phyloP scores from a whole-genome alignment of 164 flowering plant genomes.

The Piper longum region DNA sequence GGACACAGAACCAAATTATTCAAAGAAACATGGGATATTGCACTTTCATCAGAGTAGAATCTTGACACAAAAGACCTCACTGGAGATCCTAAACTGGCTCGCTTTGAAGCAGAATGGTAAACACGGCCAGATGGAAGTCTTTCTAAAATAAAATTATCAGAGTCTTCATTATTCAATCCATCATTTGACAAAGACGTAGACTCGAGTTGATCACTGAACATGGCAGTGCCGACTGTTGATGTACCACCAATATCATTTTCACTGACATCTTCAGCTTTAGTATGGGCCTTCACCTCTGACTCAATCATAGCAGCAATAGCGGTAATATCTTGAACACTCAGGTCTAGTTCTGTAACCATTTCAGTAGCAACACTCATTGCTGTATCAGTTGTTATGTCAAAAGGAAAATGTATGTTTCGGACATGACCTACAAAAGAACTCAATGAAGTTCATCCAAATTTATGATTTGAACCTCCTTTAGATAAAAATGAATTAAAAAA shows the following conservation, averaged over 20 bases:
- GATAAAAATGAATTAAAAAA: not conserved
- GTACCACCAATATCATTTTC: slow-evolving; percentile 17
- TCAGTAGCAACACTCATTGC: slow-evolving; percentile 84
- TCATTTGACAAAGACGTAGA: slow-evolving; percentile 16
- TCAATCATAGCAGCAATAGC: slow-evolving; percentile 86
- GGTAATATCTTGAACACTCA: slow-evolving; percentile 84
- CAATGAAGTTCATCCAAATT: not conserved
- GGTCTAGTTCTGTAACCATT: slow-evolving; percentile 91
- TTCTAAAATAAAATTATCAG: slow-evolving; percentile 31
- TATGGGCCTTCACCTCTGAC: slow-evolving; percentile 45
- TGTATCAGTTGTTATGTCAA: slow-evolving; percentile 58
- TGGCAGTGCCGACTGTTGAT: slow-evolving; percentile 6
- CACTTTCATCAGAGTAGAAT: slow-evolving; percentile 11
- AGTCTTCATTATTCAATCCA: slow-evolving; percentile 9
- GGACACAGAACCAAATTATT: not conserved
- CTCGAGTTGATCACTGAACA: slow-evolving; percentile 23
- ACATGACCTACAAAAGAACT: slow-evolving; percentile 37
- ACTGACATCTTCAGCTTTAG: slow-evolving; percentile 33
- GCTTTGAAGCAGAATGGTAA: slow-evolving; percentile 67
- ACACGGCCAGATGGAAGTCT: slow-evolving; percentile 64
- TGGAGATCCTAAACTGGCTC: slow-evolving; percentile 31
- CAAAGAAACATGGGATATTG: too few species aligned
- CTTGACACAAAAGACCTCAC: slow-evolving; percentile 21
- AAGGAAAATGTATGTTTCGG: slow-evolving; percentile 92
- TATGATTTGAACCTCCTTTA: not conserved